A percentile compares a stretch with the other conserved stretches of the same genome.
These are phyloP conservation scores for Coemansia sp. DNA, from an alignment of 192 early-diverging fungal genomes.

Conservation along the genomic window DNA sequence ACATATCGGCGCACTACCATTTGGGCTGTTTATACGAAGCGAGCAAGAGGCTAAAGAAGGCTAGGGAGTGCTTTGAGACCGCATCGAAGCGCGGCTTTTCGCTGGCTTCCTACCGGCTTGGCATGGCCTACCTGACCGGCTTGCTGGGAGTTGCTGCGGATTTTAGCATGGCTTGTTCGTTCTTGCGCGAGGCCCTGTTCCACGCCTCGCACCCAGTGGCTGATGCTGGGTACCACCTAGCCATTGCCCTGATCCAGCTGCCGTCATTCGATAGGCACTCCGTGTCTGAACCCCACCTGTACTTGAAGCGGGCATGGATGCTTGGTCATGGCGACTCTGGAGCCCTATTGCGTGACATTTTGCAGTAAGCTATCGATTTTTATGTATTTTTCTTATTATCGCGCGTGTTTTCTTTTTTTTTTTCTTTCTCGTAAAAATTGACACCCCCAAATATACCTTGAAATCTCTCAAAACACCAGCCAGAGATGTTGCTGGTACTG, in stretches of 20 bases:
- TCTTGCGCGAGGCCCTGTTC: slow-evolving; percentile 46
- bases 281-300: slow-evolving; percentile 45
- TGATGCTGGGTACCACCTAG: slow-evolving; percentile 43
- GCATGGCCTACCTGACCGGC: slow-evolving; percentile 51
- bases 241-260: slow-evolving; percentile 48
- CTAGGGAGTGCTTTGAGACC: slow-evolving; percentile 40
- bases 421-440: not conserved
- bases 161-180: slow-evolving; percentile 51
- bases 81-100: slow-evolving; percentile 45
- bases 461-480: not conserved
- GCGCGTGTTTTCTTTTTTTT: not conserved
- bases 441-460: not conserved
- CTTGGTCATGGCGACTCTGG: slow-evolving; percentile 44
- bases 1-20: slow-evolving; percentile 38
- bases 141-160: slow-evolving; percentile 42
- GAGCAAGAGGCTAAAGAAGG: slow-evolving; percentile 29
- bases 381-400: slow-evolving; percentile 10
- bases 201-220: slow-evolving; percentile 51
- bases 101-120: slow-evolving; percentile 39
- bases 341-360: slow-evolving; percentile 41
- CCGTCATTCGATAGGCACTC: slow-evolving; percentile 41
- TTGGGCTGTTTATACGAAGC: slow-evolving; percentile 37
- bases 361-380: slow-evolving; percentile 18
- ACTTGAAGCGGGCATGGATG: slow-evolving; percentile 50
- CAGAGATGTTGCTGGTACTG: not conserved